Evolutionary conservation across 352 stramenopile genomes (phyloP), one percentile per base, ranked within the genome.

Genomic region (Phytophthora parvispora): DNA sequence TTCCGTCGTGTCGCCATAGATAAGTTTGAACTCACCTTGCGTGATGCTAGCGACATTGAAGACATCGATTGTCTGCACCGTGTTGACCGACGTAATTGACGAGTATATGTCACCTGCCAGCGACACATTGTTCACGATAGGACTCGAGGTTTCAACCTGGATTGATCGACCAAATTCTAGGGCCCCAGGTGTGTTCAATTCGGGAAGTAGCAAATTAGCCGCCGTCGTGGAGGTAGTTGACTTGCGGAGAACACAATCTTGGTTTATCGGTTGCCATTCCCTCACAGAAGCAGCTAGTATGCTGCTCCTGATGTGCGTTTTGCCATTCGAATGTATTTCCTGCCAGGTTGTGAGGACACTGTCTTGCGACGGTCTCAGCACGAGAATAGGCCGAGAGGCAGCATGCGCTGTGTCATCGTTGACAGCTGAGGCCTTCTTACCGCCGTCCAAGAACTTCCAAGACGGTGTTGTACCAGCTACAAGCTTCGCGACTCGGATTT

Each of bases 61-160:
- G 1, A 94, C 55, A 36, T 91, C 84, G 27, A 94, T 52, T 0
- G 81, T 91, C 38, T 94, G 87, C 1, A 86, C 27, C 1, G 56
- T 57, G 20, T 78, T 82, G 3, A 75, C 67, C 18, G 60, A 68
- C 4, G 66, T 80, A 36, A 87, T 74, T 5, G 76, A 72, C 0
- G 72, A 67, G 10, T 74, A 56, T 6, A 80, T 64, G 43, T 84
- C 75, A 8, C 80, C 81, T 20, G 65, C 62, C 22, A 93, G 63
- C 6, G 67, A 54, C 16, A 87, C 66, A 12, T 56, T 77, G 9
- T 65, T 31, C 6, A 92, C 69, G 2, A 40, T 60, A 18, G 87
- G 87, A 1, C 43, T 28, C 2, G 78, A 81, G 1, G 85, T 87
- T 67, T 93, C 87, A n/a, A 94, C 70, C 15, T 62, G 67, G 15